These are phyloP conservation scores for Blakeslea trispora DNA, from an alignment of 371 early-diverging fungal genomes.

Conservation along the genomic window DNA sequence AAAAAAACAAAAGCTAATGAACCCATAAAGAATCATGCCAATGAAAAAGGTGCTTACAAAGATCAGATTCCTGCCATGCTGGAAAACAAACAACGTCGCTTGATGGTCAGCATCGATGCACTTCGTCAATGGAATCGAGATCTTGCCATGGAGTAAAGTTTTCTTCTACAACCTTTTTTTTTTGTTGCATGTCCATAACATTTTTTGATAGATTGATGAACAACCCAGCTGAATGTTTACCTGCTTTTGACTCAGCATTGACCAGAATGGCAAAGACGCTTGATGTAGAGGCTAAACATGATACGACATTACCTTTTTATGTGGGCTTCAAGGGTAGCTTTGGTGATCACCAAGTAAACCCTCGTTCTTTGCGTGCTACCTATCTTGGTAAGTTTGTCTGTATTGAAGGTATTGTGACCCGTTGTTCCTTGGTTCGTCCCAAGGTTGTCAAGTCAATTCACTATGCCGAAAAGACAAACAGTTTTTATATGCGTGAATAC, in stretches of 20 bases:
- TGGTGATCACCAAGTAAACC: conserved; percentile 89
- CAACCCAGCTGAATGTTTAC: conserved; percentile 82
- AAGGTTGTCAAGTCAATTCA: conserved; percentile 96
- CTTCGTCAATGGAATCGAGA: conserved; percentile 76
- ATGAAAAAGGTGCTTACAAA: conserved; percentile 60
- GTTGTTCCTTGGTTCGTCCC: conserved; percentile 97
- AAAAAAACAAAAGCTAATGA: too few species aligned
- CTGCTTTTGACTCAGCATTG: conserved; percentile 84
- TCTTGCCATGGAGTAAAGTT: conserved; percentile 63
- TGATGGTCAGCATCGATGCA: conserved; percentile 89
- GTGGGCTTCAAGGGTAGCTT: conserved; percentile 95
- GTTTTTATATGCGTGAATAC: conserved; percentile 90
- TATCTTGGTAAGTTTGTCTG: conserved; percentile 92
- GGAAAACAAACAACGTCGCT: conserved; percentile 61
- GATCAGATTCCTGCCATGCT: conserved; percentile 71
- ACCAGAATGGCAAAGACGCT: conserved; percentile 55
- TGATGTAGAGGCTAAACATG: conserved; percentile 5
- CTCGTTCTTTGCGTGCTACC: conserved; percentile 85
- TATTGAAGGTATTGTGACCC: conserved; percentile 99
- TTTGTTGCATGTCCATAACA: too few species aligned
- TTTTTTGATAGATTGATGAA: conserved; percentile 60
- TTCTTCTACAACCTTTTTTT: too few species aligned
- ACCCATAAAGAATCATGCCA: conserved; percentile 11
- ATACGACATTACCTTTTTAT: conserved; percentile 58
- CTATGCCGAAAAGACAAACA: conserved; percentile 83